Evolutionary conservation across 768 basidiomycete species (phyloP).

Genomic region (Tylopilus balloui): DNA sequence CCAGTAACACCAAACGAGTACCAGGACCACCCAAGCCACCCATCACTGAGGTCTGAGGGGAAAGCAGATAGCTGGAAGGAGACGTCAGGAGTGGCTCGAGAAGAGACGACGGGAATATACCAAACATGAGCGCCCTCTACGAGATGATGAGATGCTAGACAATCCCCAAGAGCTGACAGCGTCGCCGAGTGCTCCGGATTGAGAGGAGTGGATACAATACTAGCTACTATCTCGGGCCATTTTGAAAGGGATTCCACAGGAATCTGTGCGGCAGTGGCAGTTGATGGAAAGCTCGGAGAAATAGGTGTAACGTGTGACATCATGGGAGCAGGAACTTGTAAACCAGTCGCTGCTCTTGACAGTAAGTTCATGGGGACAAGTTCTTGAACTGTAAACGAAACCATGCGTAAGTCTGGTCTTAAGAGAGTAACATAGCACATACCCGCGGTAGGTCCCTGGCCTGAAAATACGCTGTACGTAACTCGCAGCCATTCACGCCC

Average conservation of each 20-base stretch:
- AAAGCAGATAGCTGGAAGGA: slow-evolving; percentile 69
- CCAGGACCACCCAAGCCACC: slow-evolving; percentile 66
- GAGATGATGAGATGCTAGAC: slow-evolving; percentile 65
- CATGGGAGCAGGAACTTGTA: slow-evolving; percentile 36
- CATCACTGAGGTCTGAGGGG: slow-evolving; percentile 73
- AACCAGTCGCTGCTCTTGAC: slow-evolving; percentile 35
- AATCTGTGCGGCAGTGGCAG: slow-evolving; percentile 42
- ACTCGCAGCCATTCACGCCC: slow-evolving; percentile 73
- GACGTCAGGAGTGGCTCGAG: slow-evolving; percentile 3
- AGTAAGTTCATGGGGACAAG: slow-evolving; percentile 57
- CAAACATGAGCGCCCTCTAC: slow-evolving; percentile 88
- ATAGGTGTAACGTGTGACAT: slow-evolving; percentile 47
- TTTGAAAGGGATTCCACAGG: slow-evolving; percentile 59
- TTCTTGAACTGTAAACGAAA: slow-evolving; percentile 58
- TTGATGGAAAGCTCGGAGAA: slow-evolving; percentile 57
- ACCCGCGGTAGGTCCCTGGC: slow-evolving; percentile 78
- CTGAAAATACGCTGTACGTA: slow-evolving; percentile 79
- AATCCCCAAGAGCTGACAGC: slow-evolving; percentile 81
- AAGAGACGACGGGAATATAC: slow-evolving; percentile 38
- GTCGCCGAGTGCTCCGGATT: slow-evolving; percentile 66
- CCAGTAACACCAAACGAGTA: slow-evolving; percentile 67
- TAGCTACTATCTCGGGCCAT: slow-evolving; percentile 85
- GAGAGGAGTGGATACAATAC: slow-evolving; percentile 72
- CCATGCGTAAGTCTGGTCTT: slow-evolving; percentile 2
- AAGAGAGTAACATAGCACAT: slow-evolving; percentile 10